Evolutionary conservation across 2,329 filamentous ascomycete genomes (phyloP).

Genomic region (Clonostachys byssicola): DNA sequence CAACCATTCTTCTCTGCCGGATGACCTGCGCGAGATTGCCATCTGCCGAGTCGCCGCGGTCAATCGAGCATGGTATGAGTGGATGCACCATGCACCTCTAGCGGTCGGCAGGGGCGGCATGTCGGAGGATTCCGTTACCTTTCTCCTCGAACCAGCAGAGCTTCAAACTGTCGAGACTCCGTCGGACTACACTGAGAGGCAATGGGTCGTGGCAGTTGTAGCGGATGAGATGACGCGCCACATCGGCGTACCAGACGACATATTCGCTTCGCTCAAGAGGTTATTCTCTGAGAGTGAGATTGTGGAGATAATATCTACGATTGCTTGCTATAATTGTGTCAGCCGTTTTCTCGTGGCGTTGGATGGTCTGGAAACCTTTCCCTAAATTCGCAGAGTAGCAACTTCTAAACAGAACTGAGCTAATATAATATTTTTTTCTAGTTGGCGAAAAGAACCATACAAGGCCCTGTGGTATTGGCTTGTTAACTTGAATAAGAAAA

Average conservation of each 20-base stretch:
- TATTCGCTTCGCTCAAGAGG: slow-evolving; percentile 59
- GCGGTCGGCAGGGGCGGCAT: slow-evolving; percentile 55
- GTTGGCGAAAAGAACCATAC: too few relatives aligned
- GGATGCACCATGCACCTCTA: slow-evolving; percentile 73
- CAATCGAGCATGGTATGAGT: slow-evolving; percentile 83
- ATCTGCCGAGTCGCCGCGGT: slow-evolving; percentile 78
- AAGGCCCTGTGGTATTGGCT: too few relatives aligned
- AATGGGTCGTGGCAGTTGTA: slow-evolving; percentile 68
- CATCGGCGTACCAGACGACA: slow-evolving; percentile 63
- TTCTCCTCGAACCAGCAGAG: slow-evolving; percentile 43
- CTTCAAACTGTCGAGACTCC: slow-evolving; percentile 29
- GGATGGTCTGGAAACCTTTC: too few relatives aligned
- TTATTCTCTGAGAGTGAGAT: slow-evolving; percentile 67
- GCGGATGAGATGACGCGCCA: slow-evolving; percentile 80
- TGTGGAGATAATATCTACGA: slow-evolving; percentile 50
- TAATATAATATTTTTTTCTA: too few relatives aligned
- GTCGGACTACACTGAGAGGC: slow-evolving; percentile 45
- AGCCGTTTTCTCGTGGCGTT: slow-evolving; percentile 79
- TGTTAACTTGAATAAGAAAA: too few relatives aligned
- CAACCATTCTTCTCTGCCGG: slow-evolving; percentile 43
- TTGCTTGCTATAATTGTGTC: slow-evolving; percentile 80
- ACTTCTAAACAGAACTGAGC: too few relatives aligned
- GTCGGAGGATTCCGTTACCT: too few relatives aligned
- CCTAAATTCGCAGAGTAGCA: too few relatives aligned
- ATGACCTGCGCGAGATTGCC: slow-evolving; percentile 67